Evolutionary conservation across 2,329 filamentous ascomycete genomes (phyloP).

Genomic region (Trichoderma atrobrunneum): DNA sequence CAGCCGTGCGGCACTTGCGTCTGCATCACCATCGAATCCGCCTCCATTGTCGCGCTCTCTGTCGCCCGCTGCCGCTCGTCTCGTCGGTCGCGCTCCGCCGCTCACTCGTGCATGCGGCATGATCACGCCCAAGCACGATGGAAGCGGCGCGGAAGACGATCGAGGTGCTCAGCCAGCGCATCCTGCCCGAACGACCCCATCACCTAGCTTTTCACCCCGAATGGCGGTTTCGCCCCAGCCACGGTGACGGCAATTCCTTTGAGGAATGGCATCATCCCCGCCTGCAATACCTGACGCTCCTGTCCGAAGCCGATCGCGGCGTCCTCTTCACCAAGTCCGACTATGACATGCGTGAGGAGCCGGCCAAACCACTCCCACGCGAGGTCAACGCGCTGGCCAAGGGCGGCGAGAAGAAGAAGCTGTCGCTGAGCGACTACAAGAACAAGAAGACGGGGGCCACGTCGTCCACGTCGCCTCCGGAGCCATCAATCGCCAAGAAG

Average conservation of each 20-base stretch:
- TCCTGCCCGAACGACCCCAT: constrained; percentile 52
- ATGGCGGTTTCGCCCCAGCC: constrained; percentile 45
- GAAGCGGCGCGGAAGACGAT: constrained; percentile 58
- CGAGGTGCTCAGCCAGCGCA: constrained; percentile 50
- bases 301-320: constrained; percentile 58
- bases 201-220: constrained; percentile 50
- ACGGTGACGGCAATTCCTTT: constrained; percentile 39
- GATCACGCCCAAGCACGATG: constrained; percentile 47
- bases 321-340: constrained; percentile 55
- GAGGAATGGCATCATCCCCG: constrained; percentile 50
- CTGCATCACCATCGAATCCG: not conserved
- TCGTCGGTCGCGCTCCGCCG: constrained; percentile 26
- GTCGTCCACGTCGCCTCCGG: constrained; percentile 39
- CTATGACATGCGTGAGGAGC: constrained; percentile 56
- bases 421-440: constrained; percentile 59
- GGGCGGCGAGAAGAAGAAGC: constrained; percentile 51
- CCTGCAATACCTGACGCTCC: constrained; percentile 56
- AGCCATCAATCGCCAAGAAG: constrained; percentile 33
- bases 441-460: constrained; percentile 46
- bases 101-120: constrained; percentile 34
- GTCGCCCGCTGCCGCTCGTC: constrained; percentile 15
- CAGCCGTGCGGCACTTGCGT: not conserved
- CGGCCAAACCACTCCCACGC: constrained; percentile 38
- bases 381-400: constrained; percentile 41
- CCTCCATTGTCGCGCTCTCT: constrained; percentile 25